Base-by-base conservation (phyloP, 192 early-diverging fungal species). In the Diversispora epigaea region DNA sequence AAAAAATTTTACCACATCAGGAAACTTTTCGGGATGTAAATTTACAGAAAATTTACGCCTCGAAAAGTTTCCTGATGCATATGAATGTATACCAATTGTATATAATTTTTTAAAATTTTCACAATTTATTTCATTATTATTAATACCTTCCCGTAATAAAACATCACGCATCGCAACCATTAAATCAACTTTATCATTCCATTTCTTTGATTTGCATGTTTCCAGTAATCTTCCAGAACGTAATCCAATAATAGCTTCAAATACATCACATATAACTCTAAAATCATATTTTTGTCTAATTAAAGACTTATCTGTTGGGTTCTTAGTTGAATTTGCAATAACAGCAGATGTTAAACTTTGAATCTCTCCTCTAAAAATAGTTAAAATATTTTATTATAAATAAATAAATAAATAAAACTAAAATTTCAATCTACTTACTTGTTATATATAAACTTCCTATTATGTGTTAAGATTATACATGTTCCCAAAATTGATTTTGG, bases 141-240 rank as follows among this genome's bases (percentile, higher is more conserved):
- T n/a, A n/a, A n/a, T n/a, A n/a, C n/a, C n/a, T n/a, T n/a, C n/a
- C n/a, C n/a, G n/a, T n/a, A n/a, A n/a, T n/a, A n/a, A n/a, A n/a
- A 65, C 63, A 41, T 65, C 63, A 3, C 63, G 21, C 63, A 65
- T 65, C 5, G 63, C 63, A 8, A 65, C 63, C 39, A 41, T 41
- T 6, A 65, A 15, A 22, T 65, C 63, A 6, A 65, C 39, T 45
- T 41, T 65, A 65, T 65, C 63, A 40, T 65, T n/a, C 63, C 63
- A 65, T 65, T 65, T 65, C 39, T 65, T 65, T 65, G 63, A 40
- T 65, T 65, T 65, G 39, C 63, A 65, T 17, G 32, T 39, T 41
- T 65, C 63, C 5, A 39, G 63, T 41, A 65, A 41, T 11, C 63
- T 39, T 17, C 63, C 63, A 44, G 63, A 25, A 44, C 39, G 32